Percentiles rank a stretch among this genome's conserved stretches.
phyloP scores from a whole-genome alignment of 768 basidiomycete genomes.

The Gelatoporia subvermispora region DNA sequence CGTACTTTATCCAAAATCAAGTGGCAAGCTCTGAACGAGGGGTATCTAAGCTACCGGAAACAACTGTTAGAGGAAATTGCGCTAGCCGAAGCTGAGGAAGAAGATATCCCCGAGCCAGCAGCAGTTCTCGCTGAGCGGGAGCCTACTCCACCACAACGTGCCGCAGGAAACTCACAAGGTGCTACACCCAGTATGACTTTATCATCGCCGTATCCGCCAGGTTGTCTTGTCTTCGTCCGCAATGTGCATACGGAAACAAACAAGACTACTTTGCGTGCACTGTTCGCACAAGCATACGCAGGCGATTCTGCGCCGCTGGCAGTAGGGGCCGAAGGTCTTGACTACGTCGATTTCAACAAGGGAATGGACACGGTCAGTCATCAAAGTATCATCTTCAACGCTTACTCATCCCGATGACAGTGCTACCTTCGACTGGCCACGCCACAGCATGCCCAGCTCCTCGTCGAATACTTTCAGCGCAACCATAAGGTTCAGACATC shows the following conservation, averaged over 20 bases:
- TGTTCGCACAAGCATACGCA: slow-evolving; percentile 46
- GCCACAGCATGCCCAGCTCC: slow-evolving; percentile 37
- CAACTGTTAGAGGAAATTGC: slow-evolving; percentile 45
- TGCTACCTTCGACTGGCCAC: slow-evolving; percentile 69
- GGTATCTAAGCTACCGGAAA: slow-evolving; percentile 64
- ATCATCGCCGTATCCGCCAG: slow-evolving; percentile 46
- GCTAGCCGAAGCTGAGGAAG: background rate
- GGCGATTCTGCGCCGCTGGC: background rate
- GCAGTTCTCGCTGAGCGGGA: background rate
- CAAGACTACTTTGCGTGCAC: slow-evolving; percentile 67
- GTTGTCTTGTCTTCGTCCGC: slow-evolving; percentile 67
- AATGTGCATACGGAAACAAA: slow-evolving; percentile 73
- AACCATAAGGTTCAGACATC: slow-evolving; percentile 36
- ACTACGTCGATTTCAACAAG: slow-evolving; percentile 79
- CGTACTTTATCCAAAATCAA: slow-evolving; percentile 47
- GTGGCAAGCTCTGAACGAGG: slow-evolving; percentile 63
- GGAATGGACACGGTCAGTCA: slow-evolving; percentile 64
- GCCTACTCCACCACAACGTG: background rate
- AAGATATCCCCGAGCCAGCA: background rate
- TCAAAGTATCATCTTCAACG: background rate
- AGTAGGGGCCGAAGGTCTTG: slow-evolving; percentile 36
- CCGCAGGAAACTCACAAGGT: background rate
- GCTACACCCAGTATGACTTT: slow-evolving; percentile 1
- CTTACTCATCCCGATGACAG: slow-evolving; percentile 29
- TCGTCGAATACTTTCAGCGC: slow-evolving; percentile 42